Evolutionary conservation across 257 asterid species (phyloP).

Genomic region (Nicotiana undulata): DNA sequence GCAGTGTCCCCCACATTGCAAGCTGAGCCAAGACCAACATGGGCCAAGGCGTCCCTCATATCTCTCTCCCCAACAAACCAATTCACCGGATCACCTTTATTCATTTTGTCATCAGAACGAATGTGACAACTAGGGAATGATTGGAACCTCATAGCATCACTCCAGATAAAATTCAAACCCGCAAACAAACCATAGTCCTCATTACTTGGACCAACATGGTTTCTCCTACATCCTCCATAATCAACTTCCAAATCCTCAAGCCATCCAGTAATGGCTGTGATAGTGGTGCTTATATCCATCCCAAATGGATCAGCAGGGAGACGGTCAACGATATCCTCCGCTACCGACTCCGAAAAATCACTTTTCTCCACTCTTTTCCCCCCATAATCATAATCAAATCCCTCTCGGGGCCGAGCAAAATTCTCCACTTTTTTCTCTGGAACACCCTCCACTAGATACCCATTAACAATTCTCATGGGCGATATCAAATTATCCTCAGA

Average conservation of each 20-base stretch:
- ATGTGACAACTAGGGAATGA: constrained; percentile 23
- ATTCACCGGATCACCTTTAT: constrained; percentile 11
- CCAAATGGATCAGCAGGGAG: constrained; percentile 93
- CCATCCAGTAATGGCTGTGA: constrained; percentile 78
- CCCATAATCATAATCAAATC: constrained; percentile 23
- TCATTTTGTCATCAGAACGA: constrained; percentile 19
- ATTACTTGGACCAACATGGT: constrained; percentile 17
- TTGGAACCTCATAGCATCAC: constrained; percentile 37
- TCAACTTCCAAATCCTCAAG: constrained; percentile 59
- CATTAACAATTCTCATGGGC: constrained; percentile 55
- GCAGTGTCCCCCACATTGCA: constrained; percentile 17
- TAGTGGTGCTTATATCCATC: constrained; percentile 66
- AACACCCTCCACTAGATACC: constrained; percentile 55
- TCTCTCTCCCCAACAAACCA: constrained; percentile 20
- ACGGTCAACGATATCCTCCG: constrained; percentile 50
- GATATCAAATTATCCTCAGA: constrained; percentile 61
- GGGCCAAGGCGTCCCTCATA: constrained; percentile 21
- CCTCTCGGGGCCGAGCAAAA: constrained; percentile 33
- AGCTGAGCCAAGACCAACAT: constrained; percentile 17
- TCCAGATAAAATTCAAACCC: constrained; percentile 48
- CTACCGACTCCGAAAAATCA: constrained; percentile 34
- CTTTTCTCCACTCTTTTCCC: constrained; percentile 33
- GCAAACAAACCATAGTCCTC: constrained; percentile 47
- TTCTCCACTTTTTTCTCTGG: constrained; percentile 49
- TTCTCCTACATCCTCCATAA: constrained; percentile 36